Evolutionary conservation across 2,329 filamentous ascomycete species (phyloP).

Genomic region (Penicillium sp.): DNA sequence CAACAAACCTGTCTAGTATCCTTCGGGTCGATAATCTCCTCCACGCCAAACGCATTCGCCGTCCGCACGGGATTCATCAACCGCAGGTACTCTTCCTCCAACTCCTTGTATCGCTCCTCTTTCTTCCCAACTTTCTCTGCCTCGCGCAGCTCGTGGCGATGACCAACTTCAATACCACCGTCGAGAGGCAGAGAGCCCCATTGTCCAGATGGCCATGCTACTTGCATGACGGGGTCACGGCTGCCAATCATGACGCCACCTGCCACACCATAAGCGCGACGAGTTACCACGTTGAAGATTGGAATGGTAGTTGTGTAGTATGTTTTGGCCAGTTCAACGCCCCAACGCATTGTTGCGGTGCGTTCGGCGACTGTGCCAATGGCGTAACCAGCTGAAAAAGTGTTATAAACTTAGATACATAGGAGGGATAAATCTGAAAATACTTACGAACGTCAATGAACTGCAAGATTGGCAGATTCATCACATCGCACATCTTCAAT

Average conservation of each 20-base stretch:
- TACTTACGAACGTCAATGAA: slow-evolving; percentile 61
- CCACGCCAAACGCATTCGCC: slow-evolving; percentile 64
- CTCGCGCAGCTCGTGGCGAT: slow-evolving; percentile 60
- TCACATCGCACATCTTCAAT: slow-evolving; percentile 65
- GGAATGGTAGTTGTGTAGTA: slow-evolving; percentile 66
- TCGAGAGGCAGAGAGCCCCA: slow-evolving; percentile 65
- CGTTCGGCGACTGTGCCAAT: slow-evolving; percentile 65
- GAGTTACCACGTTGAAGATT: slow-evolving; percentile 63
- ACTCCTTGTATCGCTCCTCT: slow-evolving; percentile 55
- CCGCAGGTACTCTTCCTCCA: slow-evolving; percentile 61
- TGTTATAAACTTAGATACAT: slow-evolving; percentile 8
- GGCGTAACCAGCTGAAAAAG: slow-evolving; percentile 55
- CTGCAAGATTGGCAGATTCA: slow-evolving; percentile 65
- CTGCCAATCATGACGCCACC: slow-evolving; percentile 66
- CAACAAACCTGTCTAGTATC: slow-evolving; percentile 58
- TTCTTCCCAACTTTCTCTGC: slow-evolving; percentile 54
- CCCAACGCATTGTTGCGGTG: slow-evolving; percentile 65
- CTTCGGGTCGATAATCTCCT: slow-evolving; percentile 66
- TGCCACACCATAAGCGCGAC: slow-evolving; percentile 64
- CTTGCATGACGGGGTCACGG: slow-evolving; percentile 60
- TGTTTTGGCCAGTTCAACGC: slow-evolving; percentile 60
- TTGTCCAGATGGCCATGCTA: slow-evolving; percentile 65
- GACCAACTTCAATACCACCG: slow-evolving; percentile 66
- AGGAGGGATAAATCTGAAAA: neutral
- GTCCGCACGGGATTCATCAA: slow-evolving; percentile 67